Conservation (phyloP, 2,329 filamentous ascomycete species). For the Aschersonia sp. region DNA sequence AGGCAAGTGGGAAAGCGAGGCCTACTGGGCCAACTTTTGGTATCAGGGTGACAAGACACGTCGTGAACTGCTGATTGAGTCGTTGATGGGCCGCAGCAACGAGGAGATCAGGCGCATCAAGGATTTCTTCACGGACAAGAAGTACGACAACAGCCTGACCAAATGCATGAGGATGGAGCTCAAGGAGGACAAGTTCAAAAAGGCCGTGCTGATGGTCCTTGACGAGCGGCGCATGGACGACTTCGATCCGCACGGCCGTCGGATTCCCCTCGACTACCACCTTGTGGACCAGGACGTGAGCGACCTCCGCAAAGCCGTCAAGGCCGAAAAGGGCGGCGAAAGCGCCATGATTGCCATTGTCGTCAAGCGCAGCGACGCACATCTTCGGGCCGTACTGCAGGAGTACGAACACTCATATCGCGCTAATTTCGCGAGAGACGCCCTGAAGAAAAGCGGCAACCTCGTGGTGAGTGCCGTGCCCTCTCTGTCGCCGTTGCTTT, state of each 20-base stretch:
- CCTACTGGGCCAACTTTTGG: slow-evolving; percentile 97
- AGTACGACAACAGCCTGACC: slow-evolving; percentile 67
- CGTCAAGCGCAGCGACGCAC: slow-evolving; percentile 62
- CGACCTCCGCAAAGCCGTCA: slow-evolving; percentile 51
- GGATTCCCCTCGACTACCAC: slow-evolving; percentile 39
- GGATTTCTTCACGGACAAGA: slow-evolving; percentile 77
- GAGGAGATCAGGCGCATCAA: slow-evolving; percentile 80
- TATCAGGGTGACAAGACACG: slow-evolving; percentile 79
- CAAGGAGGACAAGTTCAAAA: slow-evolving; percentile 91
- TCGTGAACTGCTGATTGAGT: slow-evolving; percentile 82
- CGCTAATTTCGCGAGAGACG: slow-evolving; percentile 76
- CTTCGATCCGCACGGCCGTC: slow-evolving; percentile 46
- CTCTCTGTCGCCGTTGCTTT: no score
- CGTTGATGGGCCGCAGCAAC: slow-evolving; percentile 79
- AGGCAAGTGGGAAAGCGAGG: slow-evolving; percentile 82
- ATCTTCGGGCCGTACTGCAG: slow-evolving; percentile 66
- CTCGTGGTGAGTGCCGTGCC: slow-evolving; percentile 56
- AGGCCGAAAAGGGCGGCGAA: slow-evolving; percentile 70
- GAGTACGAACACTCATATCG: slow-evolving; percentile 60
- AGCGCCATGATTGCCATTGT: slow-evolving; percentile 77
- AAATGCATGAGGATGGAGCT: slow-evolving; percentile 87
- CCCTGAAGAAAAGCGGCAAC: slow-evolving; percentile 78
- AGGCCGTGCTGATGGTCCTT: slow-evolving; percentile 68
- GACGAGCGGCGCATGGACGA: slow-evolving; percentile 80
- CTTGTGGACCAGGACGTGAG: slow-evolving; percentile 58